Base-by-base conservation (phyloP, 805 yeast species). In the Saccharomycopsis fibuligera region DNA sequence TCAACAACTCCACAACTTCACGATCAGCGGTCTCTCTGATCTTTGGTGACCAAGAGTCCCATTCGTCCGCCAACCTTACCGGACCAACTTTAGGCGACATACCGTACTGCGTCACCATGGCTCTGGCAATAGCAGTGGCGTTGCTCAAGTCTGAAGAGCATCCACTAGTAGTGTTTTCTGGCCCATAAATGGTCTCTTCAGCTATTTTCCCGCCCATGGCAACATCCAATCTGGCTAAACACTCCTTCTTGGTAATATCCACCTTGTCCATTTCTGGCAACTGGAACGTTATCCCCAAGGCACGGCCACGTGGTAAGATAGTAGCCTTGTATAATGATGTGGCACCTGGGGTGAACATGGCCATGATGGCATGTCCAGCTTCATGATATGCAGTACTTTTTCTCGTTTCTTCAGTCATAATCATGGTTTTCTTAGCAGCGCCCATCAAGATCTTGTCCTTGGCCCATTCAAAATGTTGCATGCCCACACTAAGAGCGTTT, bases 161-260 rank as follows among this genome's bases (percentile, higher is more conserved):
- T 5, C 99, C 99, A 59, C 91, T 79, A 2, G 98, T 91, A 10
- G 93, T 96, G 62, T 90, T 86, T 48, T 87, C 96, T 41, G 81
- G 76, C 1, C 99, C 99, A 62, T 87, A 86, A 44, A 86, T 75
- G 73, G 87, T 72, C 63, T 91, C 97, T 70, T 93, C 99, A 27
- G 99, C 99, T 50, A 89, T 81, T 65, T 90, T 90, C 55, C 99
- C 99, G 53, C 99, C 99, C 99, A 93, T 93, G 64, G 96, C 89
- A 44, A 93, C 99, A 65, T 93, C 99, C 56, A 93, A 68, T 55
- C 95, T 74, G 0, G 98, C 96, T 55, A 83, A 73, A 64, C 96
- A 86, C 67, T 93, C 98, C 53, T 75, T 79, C 63, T 78, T 85
- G 29, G 96, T 88, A 67, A 86, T 85, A 62, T 91, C 98, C 53